Evolutionary conservation across 2,329 filamentous ascomycete species (phyloP), one percentile per base, ranked within the genome.

Genomic region (Phoma herbarum): DNA sequence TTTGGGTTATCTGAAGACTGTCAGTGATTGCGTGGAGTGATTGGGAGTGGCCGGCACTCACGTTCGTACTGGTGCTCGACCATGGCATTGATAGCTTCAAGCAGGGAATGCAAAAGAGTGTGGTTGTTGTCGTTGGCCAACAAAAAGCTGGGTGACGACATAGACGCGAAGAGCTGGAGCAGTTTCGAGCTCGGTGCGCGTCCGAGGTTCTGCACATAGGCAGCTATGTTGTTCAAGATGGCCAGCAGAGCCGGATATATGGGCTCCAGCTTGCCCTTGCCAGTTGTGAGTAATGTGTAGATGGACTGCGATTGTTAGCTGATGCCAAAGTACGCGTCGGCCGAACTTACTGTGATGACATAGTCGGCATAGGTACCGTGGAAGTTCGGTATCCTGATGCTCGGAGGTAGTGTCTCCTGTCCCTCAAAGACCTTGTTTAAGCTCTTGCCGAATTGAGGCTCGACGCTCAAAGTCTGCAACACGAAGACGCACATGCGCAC

Each of bases 401-500:
- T 89, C 16, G 86, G 78, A 12, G 95, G 95, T 16, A 99, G 81
- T 5, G 91, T 93, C 52, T 97, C 93, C 75, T 97, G 94, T 1
- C 88, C 90, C 62, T 93, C 89, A 67, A 99, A 98, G 16, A 83
- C 84, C 77, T 92, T 93, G 78, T 97, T 98, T 49, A 99, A 83
- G 68, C 92, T 94, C 72, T 90, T 86, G 28, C 93, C 94, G 77
- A 98, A 98, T 62, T 90, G 93, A 55, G 90, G 86, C 78, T 98
- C 95, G 2, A 96, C 93, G 70, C 94, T 98, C 71, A 99, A 81
- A 0, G 95, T 98, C 78, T 99, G 95, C 39, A 99, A 80, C 42
- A 98, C 85, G 75, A 99, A 98, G n/a, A 96, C 89, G 77, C 95
- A 97, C 93, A 98, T 97, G 54, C 95, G 87, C 25, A 98, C 92